Base-by-base conservation (phyloP, 2,329 filamentous ascomycete genomes). In the Chaetomium globosum region DNA sequence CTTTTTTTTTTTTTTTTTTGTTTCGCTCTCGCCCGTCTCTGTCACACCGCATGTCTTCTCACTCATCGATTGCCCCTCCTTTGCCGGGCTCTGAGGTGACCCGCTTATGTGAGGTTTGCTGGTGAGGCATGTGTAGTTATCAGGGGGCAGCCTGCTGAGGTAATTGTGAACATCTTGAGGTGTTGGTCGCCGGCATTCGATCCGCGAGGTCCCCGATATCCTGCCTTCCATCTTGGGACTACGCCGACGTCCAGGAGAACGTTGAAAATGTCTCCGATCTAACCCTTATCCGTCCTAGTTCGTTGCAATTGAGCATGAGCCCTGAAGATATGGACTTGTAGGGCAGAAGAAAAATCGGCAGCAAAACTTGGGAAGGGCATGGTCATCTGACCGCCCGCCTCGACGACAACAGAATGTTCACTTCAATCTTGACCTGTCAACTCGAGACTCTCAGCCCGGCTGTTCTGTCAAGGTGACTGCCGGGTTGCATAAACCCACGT, bases 31-130 rank as follows among this genome's bases (percentile, higher is more conserved):
- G 26, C 43, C 31, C 16, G 30, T 36, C 46, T 33, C 48, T 43
- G 65, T 67, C 65, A 67, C 65, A 67, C 65, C 61, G 65, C 65
- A 66, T 60, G 33, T 67, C 61, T 56, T 36, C 33, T 21, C 19
- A 43, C 19, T 19, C 39, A 43, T 28, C 54, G 36, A 33, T 6
- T 33, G 5, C 28, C 46, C 3, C 55, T 31, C 26, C 36, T 21
- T n/a, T n/a, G 19, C 39, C 49, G 16, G 30, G 28, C 26, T 28
- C 43, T 48, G 30, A 16, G n/a, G 19, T 43, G 59, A 48, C 61
- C 54, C 61, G 61, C 61, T 62, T 61, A 33, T 36, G 30, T 58
- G 52, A 61, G 61, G 61, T 31, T 39, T 28, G 53, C 30, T 54
- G 31, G 12, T 43, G 13, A 43, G 33, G 12, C 30, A 12, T n/a